Conservation (phyloP, 2,329 filamentous ascomycete species). For the Fusarium lateritium region DNA sequence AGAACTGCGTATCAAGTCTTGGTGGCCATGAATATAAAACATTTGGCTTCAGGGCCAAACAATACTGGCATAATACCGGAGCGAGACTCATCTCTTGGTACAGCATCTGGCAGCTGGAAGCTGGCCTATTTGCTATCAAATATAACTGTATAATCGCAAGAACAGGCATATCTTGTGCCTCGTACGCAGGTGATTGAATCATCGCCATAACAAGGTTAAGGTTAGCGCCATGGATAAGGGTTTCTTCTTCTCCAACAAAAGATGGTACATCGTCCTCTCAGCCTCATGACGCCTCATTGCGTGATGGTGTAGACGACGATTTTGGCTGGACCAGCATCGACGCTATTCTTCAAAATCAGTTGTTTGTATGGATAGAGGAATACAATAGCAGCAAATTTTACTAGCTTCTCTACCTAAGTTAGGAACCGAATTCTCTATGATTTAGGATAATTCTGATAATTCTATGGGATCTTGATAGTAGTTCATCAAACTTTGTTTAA, state of each 20-base stretch:
- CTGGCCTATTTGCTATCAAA: background rate
- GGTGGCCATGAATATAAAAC: background rate
- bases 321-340: too few species aligned
- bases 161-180: background rate
- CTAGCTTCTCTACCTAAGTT: background rate
- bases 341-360: background rate
- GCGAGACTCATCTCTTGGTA: accelerated
- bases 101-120: too few species aligned
- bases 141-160: background rate
- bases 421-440: background rate
- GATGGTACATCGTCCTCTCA: constrained; percentile 6
- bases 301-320: background rate
- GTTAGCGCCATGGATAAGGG: constrained; percentile 27
- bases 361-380: background rate
- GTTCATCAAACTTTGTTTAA: background rate
- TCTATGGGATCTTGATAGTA: background rate
- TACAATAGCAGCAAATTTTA: background rate
- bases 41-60: background rate
- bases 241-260: constrained; percentile 15
- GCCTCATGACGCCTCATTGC: constrained; percentile 15
- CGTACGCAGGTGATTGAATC: background rate
- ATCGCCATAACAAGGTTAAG: constrained; percentile 22
- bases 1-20: background rate
- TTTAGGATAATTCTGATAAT: background rate
- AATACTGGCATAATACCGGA: background rate